phyloP scores from a whole-genome alignment of 176 grass and related monocot species.

The Triticum aestivum region IWGSC_CS_RefSeq_v2.1 NC_057796.1:314054641-314055140 shows the following conservation, averaged over 20 bases:
- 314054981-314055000: conserved; percentile 80
- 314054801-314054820: conserved; percentile 96
- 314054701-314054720: not conserved
- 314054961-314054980: conserved; percentile 83
- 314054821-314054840: conserved; percentile 72
- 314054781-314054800: conserved; percentile 3
- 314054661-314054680: not conserved
- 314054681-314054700: not conserved
- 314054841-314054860: conserved; percentile 78
- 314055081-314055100: conserved; percentile 78
- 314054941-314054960: conserved; percentile 93
- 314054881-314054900: conserved; percentile 94
- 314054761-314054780: not conserved
- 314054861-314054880: conserved; percentile 86
- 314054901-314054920: conserved; percentile 73
- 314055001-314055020: conserved; percentile 81
- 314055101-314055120: conserved; percentile 74
- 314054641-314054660: not conserved
- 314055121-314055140: conserved; percentile 75
- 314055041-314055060: conserved; percentile 89
- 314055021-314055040: conserved; percentile 90
- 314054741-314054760: not conserved
- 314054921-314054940: conserved; percentile 77
- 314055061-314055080: conserved; percentile 61
- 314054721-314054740: not conserved